phyloP scores from a whole-genome alignment of 2,329 filamentous ascomycete species.

The Penicillium hesseltinei region DNA sequence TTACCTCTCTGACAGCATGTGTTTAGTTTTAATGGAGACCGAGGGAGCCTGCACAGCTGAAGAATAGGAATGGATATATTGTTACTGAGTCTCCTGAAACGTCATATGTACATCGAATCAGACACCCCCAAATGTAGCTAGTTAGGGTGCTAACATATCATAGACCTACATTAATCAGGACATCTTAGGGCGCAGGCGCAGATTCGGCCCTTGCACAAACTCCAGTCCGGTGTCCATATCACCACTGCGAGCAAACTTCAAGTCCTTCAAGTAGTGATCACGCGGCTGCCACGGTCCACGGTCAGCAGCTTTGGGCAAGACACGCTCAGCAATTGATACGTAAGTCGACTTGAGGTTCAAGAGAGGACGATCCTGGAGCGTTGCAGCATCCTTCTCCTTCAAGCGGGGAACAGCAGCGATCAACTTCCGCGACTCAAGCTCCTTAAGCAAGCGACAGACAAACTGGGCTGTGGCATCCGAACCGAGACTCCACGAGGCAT shows the following conservation, averaged over 20 bases:
- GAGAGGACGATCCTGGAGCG: conserved; percentile 30
- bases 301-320: conserved; percentile 40
- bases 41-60: not conserved
- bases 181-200: conserved; percentile 17
- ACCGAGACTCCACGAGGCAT: conserved; percentile 47
- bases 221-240: conserved; percentile 36
- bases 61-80: not conserved
- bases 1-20: too few relatives aligned
- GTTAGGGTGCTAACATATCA: not conserved
- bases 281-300: conserved; percentile 42
- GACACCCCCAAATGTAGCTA: not conserved
- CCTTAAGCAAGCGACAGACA: conserved; percentile 38
- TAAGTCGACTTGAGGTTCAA: conserved; percentile 45
- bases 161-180: not conserved
- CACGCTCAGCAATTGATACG: conserved; percentile 33
- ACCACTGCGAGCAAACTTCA: conserved; percentile 40
- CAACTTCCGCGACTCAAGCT: conserved; percentile 28
- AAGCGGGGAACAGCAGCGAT: conserved; percentile 32
- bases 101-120: not conserved
- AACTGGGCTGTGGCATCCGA: conserved; percentile 45
- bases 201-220: conserved; percentile 20
- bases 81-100: not conserved
- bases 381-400: conserved; percentile 11
- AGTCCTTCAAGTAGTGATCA: conserved; percentile 40
- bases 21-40: too few relatives aligned